A percentile compares a stretch with the other conserved stretches of the same genome.
Conservation (phyloP, 2,329 filamentous ascomycete species). For the Dendryphion nanum region DNA sequence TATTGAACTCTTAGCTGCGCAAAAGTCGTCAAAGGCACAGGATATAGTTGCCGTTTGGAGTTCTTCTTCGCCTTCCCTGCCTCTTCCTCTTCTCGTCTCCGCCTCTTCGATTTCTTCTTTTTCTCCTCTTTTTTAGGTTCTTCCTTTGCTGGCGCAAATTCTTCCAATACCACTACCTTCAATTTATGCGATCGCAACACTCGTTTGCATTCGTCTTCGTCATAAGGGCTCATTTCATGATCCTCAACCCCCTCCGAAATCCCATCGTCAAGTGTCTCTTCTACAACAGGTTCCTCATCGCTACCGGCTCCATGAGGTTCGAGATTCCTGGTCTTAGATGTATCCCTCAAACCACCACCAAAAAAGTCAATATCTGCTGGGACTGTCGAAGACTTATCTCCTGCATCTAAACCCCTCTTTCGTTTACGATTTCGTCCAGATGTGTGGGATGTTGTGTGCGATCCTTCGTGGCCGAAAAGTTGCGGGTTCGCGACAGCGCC, state of each 20-base stretch:
- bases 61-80: constrained; percentile 47
- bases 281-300: neutral
- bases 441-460: constrained; percentile 35
- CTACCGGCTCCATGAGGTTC: too few relatives aligned
- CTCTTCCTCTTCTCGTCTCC: constrained; percentile 30
- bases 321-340: neutral
- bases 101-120: constrained; percentile 53
- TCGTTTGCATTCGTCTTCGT: constrained; percentile 70
- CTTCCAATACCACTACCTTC: constrained; percentile 70
- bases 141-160: constrained; percentile 5
- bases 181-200: constrained; percentile 77
- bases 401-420: constrained; percentile 36
- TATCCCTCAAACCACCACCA: constrained; percentile 16
- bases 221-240: constrained; percentile 48
- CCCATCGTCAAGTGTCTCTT: constrained; percentile 5
- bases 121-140: constrained; percentile 50
- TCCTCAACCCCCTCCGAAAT: constrained; percentile 37
- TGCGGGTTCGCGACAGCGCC: constrained; percentile 66
- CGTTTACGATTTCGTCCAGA: constrained; percentile 38
- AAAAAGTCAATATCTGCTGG: constrained; percentile 47
- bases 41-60: constrained; percentile 64
- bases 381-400: constrained; percentile 13
- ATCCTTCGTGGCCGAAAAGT: constrained; percentile 54
- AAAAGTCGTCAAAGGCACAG: constrained; percentile 78
- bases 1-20: constrained; percentile 68